These are phyloP conservation scores for Huntiella bhutanensis DNA, from an alignment of 2,329 filamentous ascomycete genomes.

Conservation along the genomic window DNA sequence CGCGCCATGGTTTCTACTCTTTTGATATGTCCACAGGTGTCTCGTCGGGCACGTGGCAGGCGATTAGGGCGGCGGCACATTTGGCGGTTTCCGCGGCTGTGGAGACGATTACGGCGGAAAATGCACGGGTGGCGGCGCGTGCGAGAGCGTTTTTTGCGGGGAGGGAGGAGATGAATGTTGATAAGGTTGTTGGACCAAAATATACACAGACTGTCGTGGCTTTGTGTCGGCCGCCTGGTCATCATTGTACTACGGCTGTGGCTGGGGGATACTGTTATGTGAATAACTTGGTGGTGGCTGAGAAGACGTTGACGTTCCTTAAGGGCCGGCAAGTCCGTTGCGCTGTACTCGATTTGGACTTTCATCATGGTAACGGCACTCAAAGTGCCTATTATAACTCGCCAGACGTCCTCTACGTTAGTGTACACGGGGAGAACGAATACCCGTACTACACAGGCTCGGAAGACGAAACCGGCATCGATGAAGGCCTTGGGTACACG, in stretches of 20 bases:
- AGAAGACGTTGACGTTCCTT: constrained; percentile 12
- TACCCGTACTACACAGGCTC: constrained; percentile 17
- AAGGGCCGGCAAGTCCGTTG: constrained; percentile 8
- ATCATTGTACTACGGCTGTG: constrained; percentile 15
- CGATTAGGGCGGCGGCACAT: constrained; percentile 13
- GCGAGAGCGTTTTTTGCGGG: constrained; percentile 1
- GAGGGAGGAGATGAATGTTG: neutral
- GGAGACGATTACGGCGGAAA: constrained; percentile 3
- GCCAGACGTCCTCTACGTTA: constrained; percentile 17
- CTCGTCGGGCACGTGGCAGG: constrained; percentile 12
- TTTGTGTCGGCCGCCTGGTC: constrained; percentile 15
- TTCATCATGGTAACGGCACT: constrained; percentile 17
- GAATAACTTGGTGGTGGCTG: constrained; percentile 16
- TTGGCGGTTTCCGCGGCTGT: constrained; percentile 13
- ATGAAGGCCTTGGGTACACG: constrained; percentile 12
- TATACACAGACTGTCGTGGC: constrained; percentile 12
- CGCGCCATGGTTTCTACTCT: constrained; percentile 14
- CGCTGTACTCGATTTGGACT: constrained; percentile 16
- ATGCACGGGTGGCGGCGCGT: constrained; percentile 1
- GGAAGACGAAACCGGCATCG: constrained; percentile 12
- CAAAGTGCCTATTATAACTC: constrained; percentile 17
- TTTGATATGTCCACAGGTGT: constrained; percentile 15
- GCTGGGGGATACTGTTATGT: constrained; percentile 17
- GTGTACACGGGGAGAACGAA: constrained; percentile 19
- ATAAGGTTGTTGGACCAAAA: neutral